Conservation (phyloP, 2,329 filamentous ascomycete genomes). For the Nigrograna mackinnonii region DNA sequence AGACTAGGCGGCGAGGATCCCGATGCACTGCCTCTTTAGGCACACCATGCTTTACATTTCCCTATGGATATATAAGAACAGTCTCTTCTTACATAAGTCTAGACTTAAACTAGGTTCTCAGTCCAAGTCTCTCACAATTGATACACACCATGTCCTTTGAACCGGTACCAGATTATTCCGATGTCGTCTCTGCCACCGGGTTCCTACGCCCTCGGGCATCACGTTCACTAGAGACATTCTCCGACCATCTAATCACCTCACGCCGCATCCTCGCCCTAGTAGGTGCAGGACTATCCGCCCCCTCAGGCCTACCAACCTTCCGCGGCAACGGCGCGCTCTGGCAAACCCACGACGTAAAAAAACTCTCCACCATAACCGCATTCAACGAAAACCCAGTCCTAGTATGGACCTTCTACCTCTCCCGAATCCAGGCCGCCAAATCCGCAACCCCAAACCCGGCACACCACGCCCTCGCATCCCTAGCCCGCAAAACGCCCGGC, state of each 20-base stretch:
- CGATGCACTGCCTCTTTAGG: no score
- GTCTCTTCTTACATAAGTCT: no score
- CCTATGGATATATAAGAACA: no score
- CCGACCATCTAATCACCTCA: conserved; percentile 15
- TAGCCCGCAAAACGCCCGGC: conserved; percentile 13
- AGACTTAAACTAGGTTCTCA: no score
- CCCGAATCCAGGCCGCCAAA: conserved; percentile 10
- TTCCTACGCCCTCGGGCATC: not conserved
- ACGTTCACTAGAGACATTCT: conserved; percentile 8
- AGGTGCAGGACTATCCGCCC: conserved; percentile 24
- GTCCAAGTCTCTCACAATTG: no score
- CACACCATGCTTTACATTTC: no score
- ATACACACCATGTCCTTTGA: not conserved
- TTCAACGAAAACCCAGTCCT: conserved; percentile 20
- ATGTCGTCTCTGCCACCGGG: not conserved
- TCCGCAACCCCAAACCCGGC: conserved; percentile 21
- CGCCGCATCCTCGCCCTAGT: conserved; percentile 21
- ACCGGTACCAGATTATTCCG: not conserved
- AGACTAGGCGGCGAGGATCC: no score
- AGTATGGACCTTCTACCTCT: conserved; percentile 21
- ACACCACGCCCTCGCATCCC: conserved; percentile 19
- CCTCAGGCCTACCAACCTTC: conserved; percentile 27
- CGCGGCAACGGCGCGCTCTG: conserved; percentile 20
- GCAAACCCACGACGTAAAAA: conserved; percentile 15
- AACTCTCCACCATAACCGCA: conserved; percentile 13